These are phyloP conservation scores for Pleurotus eryngii DNA, from an alignment of 768 basidiomycete species.

Conservation along the genomic window DNA sequence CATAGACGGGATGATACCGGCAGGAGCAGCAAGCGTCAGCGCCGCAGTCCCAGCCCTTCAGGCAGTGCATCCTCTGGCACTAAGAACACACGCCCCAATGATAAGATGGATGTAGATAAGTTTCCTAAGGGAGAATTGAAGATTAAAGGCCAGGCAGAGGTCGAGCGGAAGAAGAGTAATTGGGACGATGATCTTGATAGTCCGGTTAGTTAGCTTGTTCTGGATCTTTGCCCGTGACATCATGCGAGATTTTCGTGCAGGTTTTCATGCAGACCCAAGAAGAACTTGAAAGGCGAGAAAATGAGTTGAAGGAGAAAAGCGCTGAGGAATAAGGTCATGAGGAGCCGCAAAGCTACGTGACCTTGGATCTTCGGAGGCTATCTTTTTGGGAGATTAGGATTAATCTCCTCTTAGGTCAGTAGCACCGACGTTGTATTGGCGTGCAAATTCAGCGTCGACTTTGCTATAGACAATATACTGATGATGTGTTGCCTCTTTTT, in stretches of 20 bases:
- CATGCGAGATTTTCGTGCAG: constrained; percentile 11
- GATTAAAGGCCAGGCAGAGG: constrained; percentile 72
- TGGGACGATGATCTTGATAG: constrained; percentile 41
- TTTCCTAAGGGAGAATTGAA: constrained; percentile 51
- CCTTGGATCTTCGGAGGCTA: too few species aligned
- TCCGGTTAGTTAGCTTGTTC: constrained; percentile 16
- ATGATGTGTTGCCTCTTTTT: too few species aligned
- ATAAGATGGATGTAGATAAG: constrained; percentile 35
- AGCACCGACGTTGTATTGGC: too few species aligned
- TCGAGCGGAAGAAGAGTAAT: constrained; percentile 50
- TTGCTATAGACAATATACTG: too few species aligned
- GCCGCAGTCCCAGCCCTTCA: constrained; percentile 21
- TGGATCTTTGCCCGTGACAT: constrained; percentile 5
- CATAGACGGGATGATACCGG: constrained; percentile 14
- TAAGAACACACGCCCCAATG: constrained; percentile 15
- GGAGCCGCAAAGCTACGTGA: constrained; percentile 51
- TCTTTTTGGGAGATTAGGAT: too few species aligned
- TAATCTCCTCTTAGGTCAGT: too few species aligned
- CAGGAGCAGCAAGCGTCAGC: constrained; percentile 16
- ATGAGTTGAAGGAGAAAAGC: constrained; percentile 78
- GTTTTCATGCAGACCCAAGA: constrained; percentile 18
- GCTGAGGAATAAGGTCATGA: constrained; percentile 76
- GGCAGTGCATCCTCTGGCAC: constrained; percentile 4
- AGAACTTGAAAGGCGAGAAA: constrained; percentile 69
- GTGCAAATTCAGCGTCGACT: too few species aligned